Evolutionary conservation across 805 yeast species (phyloP), one percentile per base, ranked within the genome.

Genomic region (Vanderwaltozyma tropicalis): DNA sequence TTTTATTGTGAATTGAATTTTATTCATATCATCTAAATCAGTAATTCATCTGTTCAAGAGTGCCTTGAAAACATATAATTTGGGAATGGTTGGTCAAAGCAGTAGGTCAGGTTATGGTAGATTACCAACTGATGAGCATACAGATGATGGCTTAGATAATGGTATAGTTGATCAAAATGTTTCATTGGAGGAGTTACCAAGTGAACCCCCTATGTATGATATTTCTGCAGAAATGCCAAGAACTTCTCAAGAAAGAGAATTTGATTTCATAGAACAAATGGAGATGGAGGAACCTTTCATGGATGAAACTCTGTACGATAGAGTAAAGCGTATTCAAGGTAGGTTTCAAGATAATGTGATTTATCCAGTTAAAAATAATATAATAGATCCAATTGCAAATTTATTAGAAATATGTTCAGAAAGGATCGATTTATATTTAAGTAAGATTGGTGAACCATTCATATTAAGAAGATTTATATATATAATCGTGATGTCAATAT

Each of bases 381-480:
- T 70, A 8, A 47, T 62, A 2, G 33, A 47, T 12, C 72, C 74
- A 1, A 59, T 69, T 4, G 53, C 34, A 20, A 43, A 63, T 26
- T 22, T 43, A 10, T 32, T 20, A 14, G 13, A 16, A 6, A n/a
- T 25, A 10, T 2, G 27, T 1, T 46, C 52, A 39, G 52, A 61
- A 31, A 66, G 68, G 34, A 59, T 74, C 35, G 94, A 86, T 47
- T 57, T 62, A 22, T 56, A 66, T 24, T 60, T 87, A 12, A 65
- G 77, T n/a, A 70, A 71, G 41, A 46, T 81, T 15, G 94, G 95
- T 5, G 85, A 87, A 50, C 95, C 95, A 4, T 61, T 85, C 33
- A 78, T 88, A 28, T 76, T 86, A 16, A 80, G 79, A 47, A 64
- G 96, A 32, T 64, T 87, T 18, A 51, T 81, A 1, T 84, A 84